Evolutionary conservation across 345 rosid genomes (phyloP).

Genomic region (Pugionium cornutum): DNA sequence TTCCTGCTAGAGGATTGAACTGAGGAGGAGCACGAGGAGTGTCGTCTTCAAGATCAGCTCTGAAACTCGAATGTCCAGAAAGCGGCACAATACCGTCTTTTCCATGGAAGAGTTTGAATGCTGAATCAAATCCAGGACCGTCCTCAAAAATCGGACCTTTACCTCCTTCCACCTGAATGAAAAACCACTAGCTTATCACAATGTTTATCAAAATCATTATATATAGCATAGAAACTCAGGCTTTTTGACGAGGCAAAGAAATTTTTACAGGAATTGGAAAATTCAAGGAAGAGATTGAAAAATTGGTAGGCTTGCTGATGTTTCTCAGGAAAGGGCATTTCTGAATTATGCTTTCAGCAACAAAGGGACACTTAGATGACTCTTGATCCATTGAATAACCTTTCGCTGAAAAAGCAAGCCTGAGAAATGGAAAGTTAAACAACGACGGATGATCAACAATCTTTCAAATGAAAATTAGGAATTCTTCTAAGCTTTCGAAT

Average conservation of each 20-base stretch:
- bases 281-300: slow-evolving; percentile 57
- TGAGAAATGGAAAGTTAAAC: no score
- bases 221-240: no score
- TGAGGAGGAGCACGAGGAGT: slow-evolving; percentile 48
- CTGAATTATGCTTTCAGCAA: slow-evolving; percentile 49
- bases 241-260: no score
- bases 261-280: slow-evolving; percentile 28
- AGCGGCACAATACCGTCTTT: slow-evolving; percentile 85
- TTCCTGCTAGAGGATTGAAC: slow-evolving; percentile 70
- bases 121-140: slow-evolving; percentile 69
- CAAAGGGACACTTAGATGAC: slow-evolving; percentile 50
- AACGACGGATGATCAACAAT: no score
- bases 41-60: slow-evolving; percentile 24
- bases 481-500: no score
- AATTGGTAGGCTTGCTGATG: slow-evolving; percentile 71
- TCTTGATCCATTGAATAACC: slow-evolving; percentile 45
- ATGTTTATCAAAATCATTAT: no score
- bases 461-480: no score
- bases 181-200: background rate
- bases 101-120: slow-evolving; percentile 84
- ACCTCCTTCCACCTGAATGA: slow-evolving; percentile 52
- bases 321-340: slow-evolving; percentile 84
- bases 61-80: slow-evolving; percentile 42
- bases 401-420: slow-evolving; percentile 4
- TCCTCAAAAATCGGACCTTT: slow-evolving; percentile 94